These are phyloP conservation scores for Ascochyta viciae-villosae DNA, from an alignment of 2,329 filamentous ascomycete species.

Conservation along the genomic window DNA sequence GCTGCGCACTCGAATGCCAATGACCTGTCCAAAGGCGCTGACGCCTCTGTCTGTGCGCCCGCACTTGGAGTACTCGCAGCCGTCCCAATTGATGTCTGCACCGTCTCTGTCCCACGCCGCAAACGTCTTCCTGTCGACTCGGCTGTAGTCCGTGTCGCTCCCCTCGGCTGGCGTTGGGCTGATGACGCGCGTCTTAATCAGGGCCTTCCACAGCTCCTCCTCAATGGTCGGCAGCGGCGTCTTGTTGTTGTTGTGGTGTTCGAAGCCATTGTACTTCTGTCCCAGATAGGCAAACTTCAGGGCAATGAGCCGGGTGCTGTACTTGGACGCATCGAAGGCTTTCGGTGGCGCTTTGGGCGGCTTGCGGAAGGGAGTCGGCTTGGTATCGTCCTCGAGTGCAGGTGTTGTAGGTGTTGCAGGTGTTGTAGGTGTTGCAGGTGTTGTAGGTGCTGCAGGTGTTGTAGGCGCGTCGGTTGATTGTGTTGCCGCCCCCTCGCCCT, in stretches of 20 bases:
- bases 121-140: slow-evolving; percentile 44
- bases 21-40: slow-evolving; percentile 95
- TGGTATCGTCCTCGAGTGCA: neutral
- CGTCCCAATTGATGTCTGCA: slow-evolving; percentile 73
- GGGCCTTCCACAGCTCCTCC: slow-evolving; percentile 90
- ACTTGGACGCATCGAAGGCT: slow-evolving; percentile 78
- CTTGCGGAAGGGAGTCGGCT: slow-evolving; percentile 32
- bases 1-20: slow-evolving; percentile 83
- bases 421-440: neutral
- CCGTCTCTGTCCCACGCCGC: slow-evolving; percentile 47
- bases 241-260: slow-evolving; percentile 76
- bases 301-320: slow-evolving; percentile 83
- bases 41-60: slow-evolving; percentile 92
- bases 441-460: neutral
- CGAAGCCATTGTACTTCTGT: slow-evolving; percentile 89
- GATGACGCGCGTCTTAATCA: slow-evolving; percentile 83
- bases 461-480: slow-evolving; percentile 10
- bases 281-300: slow-evolving; percentile 95
- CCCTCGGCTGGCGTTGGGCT: slow-evolving; percentile 32
- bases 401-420: no score
- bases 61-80: slow-evolving; percentile 92
- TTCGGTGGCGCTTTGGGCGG: slow-evolving; percentile 50
- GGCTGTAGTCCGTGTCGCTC: slow-evolving; percentile 41
- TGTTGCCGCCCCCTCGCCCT: neutral
- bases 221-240: slow-evolving; percentile 83